A percentile compares a stretch with the other conserved stretches of the same genome.
These are phyloP conservation scores for Hemerocallis citrina DNA, from an alignment of 106 monocot genomes.

Conservation along the genomic window DNA sequence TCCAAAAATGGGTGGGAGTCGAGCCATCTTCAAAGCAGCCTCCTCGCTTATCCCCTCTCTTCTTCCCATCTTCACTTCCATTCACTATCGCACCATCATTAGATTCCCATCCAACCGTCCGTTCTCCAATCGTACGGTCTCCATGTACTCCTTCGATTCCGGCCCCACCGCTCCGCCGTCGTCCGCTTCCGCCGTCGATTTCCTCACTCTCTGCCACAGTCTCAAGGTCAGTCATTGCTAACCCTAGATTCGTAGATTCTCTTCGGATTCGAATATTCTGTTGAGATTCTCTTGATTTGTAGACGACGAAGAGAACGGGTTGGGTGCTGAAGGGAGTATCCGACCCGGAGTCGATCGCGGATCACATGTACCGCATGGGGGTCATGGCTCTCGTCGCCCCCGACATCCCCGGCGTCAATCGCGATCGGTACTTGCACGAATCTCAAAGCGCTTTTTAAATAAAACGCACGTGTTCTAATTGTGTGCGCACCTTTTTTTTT, in stretches of 20 bases:
- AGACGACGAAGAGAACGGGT: slow-evolving; percentile 92
- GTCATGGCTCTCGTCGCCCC: slow-evolving; percentile 72
- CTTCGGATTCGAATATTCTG: not conserved
- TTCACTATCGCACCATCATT: not conserved
- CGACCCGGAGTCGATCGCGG: slow-evolving; percentile 89
- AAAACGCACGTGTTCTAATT: no score
- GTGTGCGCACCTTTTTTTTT: not conserved
- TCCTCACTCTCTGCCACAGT: slow-evolving; percentile 65
- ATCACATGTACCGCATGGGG: slow-evolving; percentile 99
- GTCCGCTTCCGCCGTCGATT: slow-evolving; percentile 45
- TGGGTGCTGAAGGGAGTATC: slow-evolving; percentile 72
- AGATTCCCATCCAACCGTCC: not conserved
- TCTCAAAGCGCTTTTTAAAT: not conserved
- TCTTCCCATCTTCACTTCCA: not conserved
- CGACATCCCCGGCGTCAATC: slow-evolving; percentile 57
- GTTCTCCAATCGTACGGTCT: slow-evolving; percentile 14
- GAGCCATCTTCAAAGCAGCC: not conserved
- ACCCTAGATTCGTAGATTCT: not conserved
- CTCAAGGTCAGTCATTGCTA: slow-evolving; percentile 71
- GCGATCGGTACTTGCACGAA: slow-evolving; percentile 49
- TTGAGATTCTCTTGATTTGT: not conserved
- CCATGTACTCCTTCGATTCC: slow-evolving; percentile 10
- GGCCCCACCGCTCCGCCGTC: not conserved
- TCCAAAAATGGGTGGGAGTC: not conserved
- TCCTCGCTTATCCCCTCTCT: not conserved